Base-by-base conservation (phyloP, 345 rosid species). In the Brassica carinata region DNA sequence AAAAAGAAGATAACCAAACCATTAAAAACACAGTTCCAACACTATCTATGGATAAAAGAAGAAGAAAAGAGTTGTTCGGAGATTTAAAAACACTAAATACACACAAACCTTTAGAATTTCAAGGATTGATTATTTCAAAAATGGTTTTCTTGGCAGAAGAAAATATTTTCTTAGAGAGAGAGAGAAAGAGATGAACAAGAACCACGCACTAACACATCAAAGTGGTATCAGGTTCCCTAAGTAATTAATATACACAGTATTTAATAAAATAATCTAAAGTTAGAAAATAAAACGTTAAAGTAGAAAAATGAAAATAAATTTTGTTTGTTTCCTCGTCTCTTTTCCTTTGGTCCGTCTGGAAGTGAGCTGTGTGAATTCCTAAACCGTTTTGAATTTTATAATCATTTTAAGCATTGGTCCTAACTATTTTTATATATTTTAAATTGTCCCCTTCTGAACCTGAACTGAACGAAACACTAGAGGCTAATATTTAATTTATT, bases 141-240 rank as follows among this genome's bases (percentile, higher is more conserved):
- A 62, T 61, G 57, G 65, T 59, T 33, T 79, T 34, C 43, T 64
- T 64, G 59, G 75, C 59, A 23, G 71, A 51, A 70, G 79, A 80
- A 69, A 59, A 70, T 0, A 81, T 63, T 69, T 75, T 30, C 81
- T 74, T 69, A 75, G 75, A 63, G 82, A 87, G 80, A 87, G 80
- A 75, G 66, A 64, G 36, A n/a, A n/a, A n/a, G n/a, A 19, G 78
- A 79, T 66, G 81, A 82, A 82, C 69, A 27, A 82, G 84, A 76
- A 82, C 84, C 84, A 82, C 82, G 74, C 82, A 77, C 77, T 72
- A 66, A 30, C 75, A 77, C 81, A 82, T 77, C 78, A 71, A 61
- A 77, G 74, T 65, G 81, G 84, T 81, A 81, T 81, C 84, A 79
- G 81, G 84, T 81, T 81, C 81, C 73, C 74, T 67, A 74, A 79